phyloP scores from a whole-genome alignment of 495 filamentous ascomycete species.

The Neurospora africana region DNA sequence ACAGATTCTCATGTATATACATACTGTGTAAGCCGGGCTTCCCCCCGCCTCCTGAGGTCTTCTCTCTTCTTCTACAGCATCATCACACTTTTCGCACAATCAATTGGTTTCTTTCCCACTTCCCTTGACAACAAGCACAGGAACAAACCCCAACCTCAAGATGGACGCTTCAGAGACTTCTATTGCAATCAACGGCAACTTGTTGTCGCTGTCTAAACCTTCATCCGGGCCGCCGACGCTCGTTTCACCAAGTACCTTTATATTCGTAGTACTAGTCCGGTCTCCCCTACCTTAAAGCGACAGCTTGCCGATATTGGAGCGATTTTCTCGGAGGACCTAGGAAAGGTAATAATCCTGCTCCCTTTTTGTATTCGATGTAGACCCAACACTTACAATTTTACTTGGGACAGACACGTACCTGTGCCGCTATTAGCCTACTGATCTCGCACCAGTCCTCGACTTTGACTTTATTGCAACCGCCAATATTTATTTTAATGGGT shows the following conservation, averaged over 20 bases:
- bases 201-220: neutral
- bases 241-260: neutral
- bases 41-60: neutral
- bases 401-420: neutral
- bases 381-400: neutral
- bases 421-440: neutral
- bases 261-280: neutral
- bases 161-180: neutral
- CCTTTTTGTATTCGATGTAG: neutral
- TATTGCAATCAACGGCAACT: neutral
- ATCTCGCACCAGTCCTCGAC: neutral
- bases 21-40: neutral
- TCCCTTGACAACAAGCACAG: neutral
- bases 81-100: neutral
- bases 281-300: neutral
- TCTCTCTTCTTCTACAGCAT: neutral
- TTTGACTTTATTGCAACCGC: no score
- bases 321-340: neutral
- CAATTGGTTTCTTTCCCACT: neutral
- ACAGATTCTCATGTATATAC: neutral
- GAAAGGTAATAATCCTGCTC: neutral
- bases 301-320: neutral
- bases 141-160: neutral
- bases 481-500: no score
- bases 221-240: neutral